phyloP scores from a whole-genome alignment of 345 rosid species.

The Eucalyptus grandis region DNA sequence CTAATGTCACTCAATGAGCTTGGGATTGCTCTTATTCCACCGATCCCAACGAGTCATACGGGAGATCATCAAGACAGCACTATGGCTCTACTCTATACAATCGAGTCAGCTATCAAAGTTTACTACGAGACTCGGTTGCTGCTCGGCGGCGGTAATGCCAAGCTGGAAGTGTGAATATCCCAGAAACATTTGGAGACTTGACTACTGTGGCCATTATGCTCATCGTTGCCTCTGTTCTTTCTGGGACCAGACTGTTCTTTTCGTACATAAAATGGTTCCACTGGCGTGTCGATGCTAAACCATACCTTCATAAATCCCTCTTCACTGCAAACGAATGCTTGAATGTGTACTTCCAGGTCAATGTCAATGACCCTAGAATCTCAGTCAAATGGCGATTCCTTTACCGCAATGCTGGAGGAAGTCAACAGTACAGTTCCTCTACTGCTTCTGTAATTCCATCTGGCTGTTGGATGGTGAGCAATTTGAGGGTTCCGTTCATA shows the following conservation, averaged over 20 bases:
- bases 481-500: background rate
- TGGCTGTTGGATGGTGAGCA: background rate
- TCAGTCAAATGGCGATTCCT: background rate
- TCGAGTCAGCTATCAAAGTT: background rate
- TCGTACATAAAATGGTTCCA: background rate
- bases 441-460: background rate
- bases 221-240: background rate
- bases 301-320: background rate
- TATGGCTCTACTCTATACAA: background rate
- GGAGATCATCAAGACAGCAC: background rate
- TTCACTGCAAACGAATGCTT: background rate
- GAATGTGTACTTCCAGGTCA: background rate
- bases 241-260: background rate
- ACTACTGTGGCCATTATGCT: background rate
- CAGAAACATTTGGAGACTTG: background rate
- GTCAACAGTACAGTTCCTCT: background rate
- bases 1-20: background rate
- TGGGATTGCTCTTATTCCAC: background rate
- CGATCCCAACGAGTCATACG: background rate
- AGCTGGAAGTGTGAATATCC: background rate
- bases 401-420: background rate
- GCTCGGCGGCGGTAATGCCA: background rate
- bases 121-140: background rate
- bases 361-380: background rate
- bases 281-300: background rate